Evolutionary conservation across 352 stramenopile genomes (phyloP), one percentile per base, ranked within the genome.

Genomic region (Albugo candida): DNA sequence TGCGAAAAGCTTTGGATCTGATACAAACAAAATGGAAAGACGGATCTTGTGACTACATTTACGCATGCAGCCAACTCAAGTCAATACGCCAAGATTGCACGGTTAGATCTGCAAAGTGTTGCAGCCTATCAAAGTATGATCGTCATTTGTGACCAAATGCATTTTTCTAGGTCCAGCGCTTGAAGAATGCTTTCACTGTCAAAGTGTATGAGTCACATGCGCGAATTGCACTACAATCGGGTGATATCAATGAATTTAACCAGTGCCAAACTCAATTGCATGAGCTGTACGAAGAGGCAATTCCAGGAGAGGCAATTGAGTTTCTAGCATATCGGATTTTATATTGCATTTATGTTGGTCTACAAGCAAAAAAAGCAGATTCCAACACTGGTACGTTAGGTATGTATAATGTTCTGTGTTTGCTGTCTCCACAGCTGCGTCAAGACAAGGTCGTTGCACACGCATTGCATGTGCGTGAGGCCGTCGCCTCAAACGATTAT

Each of bases 81-180:
- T 96, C 95, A 20, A 97, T 99, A 53, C 86, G 95, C 17, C 95
- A 98, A 65, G 95, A 99, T 70, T 94, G 96, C 54, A 97, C 91
- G 13, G 92, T 99, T 21, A 43, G 38, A 31, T 8, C 24, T 31
- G 24, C 24, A 31, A 31, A 31, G 24, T 31, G 20, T n/a, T 10
- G 10, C 13, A 24, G 2, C 27, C 31, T 18, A 0, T 42, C 19
- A 42, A n/a, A 40, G 4, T 14, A 40, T 56, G 6, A 18, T 16
- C 11, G 13, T 49, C 3, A 10, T 10, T 8, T 8, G 8, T 43
- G 38, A 43, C 38, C 8, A 8, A 24, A 8, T 24, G 17, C 20
- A 19, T 43, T 3, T 43, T 24, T 43, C 17, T 54, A 59, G 53
- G 53, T 82, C 8, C 88, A 96, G 59, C 80, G 88, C 54, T 97